Conservation (phyloP, 1,139 yeast species). For the Wickerhamiella pararugosa region DNA sequence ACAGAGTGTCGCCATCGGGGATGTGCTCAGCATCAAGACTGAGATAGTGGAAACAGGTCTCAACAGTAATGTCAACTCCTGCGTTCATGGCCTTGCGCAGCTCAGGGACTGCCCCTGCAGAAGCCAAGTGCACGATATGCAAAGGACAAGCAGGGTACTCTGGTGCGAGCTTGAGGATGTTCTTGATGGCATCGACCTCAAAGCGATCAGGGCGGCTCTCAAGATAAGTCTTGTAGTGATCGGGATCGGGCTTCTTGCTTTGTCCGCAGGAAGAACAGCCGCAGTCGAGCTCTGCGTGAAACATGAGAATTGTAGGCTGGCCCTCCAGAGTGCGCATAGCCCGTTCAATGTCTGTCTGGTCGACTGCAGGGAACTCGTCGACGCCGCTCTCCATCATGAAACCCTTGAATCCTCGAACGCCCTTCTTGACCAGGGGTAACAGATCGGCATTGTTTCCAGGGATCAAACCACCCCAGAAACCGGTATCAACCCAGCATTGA, state of each 20-base stretch:
- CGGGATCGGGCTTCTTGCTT: conserved; percentile 26
- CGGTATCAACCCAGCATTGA: conserved; percentile 86
- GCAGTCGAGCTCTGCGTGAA: conserved; percentile 76
- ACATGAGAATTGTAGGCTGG: conserved; percentile 60
- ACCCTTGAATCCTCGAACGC: conserved; percentile 86
- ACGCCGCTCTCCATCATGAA: conserved; percentile 87
- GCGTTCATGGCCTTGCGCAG: conserved; percentile 46
- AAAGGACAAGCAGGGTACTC: conserved; percentile 48
- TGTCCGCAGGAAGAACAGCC: not conserved
- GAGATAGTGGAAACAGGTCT: conserved; percentile 87
- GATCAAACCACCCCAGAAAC: conserved; percentile 90
- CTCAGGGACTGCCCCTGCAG: conserved; percentile 61
- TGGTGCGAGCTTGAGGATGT: conserved; percentile 48
- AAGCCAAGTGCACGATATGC: conserved; percentile 83
- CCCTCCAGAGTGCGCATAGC: conserved; percentile 54
- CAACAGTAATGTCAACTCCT: conserved; percentile 56
- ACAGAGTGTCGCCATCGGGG: conserved; percentile 61
- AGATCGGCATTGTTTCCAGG: conserved; percentile 57
- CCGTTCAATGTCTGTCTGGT: conserved; percentile 40
- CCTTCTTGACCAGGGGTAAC: conserved; percentile 60
- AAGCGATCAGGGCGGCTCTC: conserved; percentile 79
- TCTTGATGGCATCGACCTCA: conserved; percentile 69
- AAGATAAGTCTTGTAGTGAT: conserved; percentile 62
- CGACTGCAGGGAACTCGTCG: conserved; percentile 80
- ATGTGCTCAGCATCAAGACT: conserved; percentile 64